Evolutionary conservation across 73 alveolate genomes (phyloP).

Genomic region (Uronychia binucleata): DNA sequence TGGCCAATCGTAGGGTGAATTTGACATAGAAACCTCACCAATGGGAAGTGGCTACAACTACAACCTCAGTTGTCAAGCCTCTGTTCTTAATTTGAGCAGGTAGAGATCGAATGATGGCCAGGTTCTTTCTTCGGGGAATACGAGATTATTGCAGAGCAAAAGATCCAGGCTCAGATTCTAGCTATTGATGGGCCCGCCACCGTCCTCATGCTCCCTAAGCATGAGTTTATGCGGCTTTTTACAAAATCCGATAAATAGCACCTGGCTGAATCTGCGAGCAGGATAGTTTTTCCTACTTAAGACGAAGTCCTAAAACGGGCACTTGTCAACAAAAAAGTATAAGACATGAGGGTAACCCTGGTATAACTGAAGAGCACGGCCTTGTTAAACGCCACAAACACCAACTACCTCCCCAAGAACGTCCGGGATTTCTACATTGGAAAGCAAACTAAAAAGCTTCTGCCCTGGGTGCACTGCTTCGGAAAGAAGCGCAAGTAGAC

Average conservation of each 20-base stretch:
- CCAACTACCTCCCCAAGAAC: background rate
- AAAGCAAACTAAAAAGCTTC: background rate
- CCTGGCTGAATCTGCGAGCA: background rate
- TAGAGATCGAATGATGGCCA: background rate
- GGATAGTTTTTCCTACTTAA: background rate
- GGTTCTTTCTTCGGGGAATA: background rate
- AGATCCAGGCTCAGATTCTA: background rate
- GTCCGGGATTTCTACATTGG: background rate
- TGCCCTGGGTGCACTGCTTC: conserved; percentile 1
- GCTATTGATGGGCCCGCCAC: background rate
- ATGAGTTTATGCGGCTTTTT: background rate
- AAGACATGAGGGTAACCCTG: background rate
- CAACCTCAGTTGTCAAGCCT: background rate
- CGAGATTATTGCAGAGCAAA: background rate
- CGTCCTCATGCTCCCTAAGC: background rate
- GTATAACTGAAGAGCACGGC: background rate
- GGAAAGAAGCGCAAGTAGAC: background rate
- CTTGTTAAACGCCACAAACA: background rate
- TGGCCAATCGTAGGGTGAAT: background rate
- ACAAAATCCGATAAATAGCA: background rate
- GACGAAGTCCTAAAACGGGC: background rate
- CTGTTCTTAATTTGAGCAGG: background rate
- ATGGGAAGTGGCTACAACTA: background rate
- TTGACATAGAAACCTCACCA: background rate
- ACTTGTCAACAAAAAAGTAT: background rate